These are phyloP conservation scores for Piper longum DNA, from an alignment of 164 flowering plant species.

Conservation along the genomic window DNA sequence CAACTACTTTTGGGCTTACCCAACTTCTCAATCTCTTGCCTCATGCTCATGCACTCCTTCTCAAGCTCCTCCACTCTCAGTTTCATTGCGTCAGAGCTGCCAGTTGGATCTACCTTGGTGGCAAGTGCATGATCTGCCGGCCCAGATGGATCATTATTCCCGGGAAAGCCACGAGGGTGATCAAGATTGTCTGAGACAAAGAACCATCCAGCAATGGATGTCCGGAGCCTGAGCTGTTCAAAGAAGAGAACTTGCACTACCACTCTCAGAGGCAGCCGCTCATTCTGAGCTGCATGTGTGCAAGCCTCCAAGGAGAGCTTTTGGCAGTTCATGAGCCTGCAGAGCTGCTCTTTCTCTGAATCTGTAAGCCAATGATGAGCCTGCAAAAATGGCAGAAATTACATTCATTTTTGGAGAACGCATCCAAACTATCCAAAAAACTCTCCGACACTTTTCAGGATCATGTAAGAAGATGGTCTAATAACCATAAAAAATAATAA, in stretches of 20 bases:
- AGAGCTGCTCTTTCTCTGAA: conserved; percentile 49
- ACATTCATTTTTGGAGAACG: too few species aligned
- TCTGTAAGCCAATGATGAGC: conserved; percentile 65
- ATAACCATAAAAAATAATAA: too few species aligned
- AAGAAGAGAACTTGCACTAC: conserved; percentile 66
- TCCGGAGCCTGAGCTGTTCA: conserved; percentile 54
- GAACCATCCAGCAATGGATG: conserved; percentile 53
- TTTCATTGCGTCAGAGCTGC: conserved; percentile 27
- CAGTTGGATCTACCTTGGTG: conserved; percentile 3
- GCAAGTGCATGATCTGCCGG: conserved; percentile 4
- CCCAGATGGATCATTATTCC: conserved; percentile 9
- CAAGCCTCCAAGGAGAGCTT: conserved; percentile 63
- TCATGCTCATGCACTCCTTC: conserved; percentile 50
- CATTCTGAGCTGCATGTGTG: conserved; percentile 72
- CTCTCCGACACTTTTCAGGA: too few species aligned
- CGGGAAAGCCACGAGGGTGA: conserved; percentile 15
- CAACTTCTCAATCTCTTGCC: conserved; percentile 36
- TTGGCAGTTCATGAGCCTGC: conserved; percentile 71
- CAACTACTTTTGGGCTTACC: conserved; percentile 39
- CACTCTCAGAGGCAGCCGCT: conserved; percentile 57
- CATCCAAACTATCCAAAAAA: too few species aligned
- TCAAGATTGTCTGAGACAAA: conserved; percentile 47
- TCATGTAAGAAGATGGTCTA: too few species aligned
- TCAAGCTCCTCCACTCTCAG: conserved; percentile 46
- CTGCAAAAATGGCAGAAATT: conserved; percentile 15